Percentiles rank a stretch among this genome's conserved stretches.
phyloP scores from a whole-genome alignment of 108 stramenopile genomes.

The Skeletonema tropicum region DNA sequence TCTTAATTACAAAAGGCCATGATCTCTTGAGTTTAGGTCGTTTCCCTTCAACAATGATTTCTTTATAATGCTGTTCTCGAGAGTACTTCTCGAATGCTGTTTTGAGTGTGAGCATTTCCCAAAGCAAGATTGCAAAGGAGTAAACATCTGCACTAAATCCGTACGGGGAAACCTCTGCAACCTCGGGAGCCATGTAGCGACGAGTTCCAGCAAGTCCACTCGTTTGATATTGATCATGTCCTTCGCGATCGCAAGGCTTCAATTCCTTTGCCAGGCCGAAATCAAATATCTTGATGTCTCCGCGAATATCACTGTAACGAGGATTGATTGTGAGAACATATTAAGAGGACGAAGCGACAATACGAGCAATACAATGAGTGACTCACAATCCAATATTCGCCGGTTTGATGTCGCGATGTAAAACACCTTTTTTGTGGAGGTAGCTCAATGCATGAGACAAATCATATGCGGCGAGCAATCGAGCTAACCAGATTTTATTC shows the following conservation, averaged over 20 bases:
- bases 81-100: slow-evolving; percentile 33
- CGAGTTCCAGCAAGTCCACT: slow-evolving; percentile 41
- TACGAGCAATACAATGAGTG: not conserved
- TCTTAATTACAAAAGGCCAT: slow-evolving; percentile 33
- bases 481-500: slow-evolving; percentile 49
- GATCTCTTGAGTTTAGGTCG: slow-evolving; percentile 35
- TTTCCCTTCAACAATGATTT: slow-evolving; percentile 39
- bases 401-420: slow-evolving; percentile 44
- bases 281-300: slow-evolving; percentile 45
- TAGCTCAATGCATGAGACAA: slow-evolving; percentile 65
- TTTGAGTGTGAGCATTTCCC: slow-evolving; percentile 46
- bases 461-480: slow-evolving; percentile 72
- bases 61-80: slow-evolving; percentile 26
- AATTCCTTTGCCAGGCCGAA: slow-evolving; percentile 46
- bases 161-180: slow-evolving; percentile 39
- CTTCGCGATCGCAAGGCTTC: slow-evolving; percentile 31
- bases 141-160: slow-evolving; percentile 45
- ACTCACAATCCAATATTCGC: slow-evolving; percentile 13
- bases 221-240: slow-evolving; percentile 28
- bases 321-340: slow-evolving; percentile 10
- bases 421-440: slow-evolving; percentile 48
- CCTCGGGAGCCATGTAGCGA: slow-evolving; percentile 44
- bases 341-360: not conserved
- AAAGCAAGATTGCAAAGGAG: slow-evolving; percentile 36
- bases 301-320: slow-evolving; percentile 23